Conservation (phyloP, 352 stramenopile genomes). For the Globisporangium echinulatum region DNA sequence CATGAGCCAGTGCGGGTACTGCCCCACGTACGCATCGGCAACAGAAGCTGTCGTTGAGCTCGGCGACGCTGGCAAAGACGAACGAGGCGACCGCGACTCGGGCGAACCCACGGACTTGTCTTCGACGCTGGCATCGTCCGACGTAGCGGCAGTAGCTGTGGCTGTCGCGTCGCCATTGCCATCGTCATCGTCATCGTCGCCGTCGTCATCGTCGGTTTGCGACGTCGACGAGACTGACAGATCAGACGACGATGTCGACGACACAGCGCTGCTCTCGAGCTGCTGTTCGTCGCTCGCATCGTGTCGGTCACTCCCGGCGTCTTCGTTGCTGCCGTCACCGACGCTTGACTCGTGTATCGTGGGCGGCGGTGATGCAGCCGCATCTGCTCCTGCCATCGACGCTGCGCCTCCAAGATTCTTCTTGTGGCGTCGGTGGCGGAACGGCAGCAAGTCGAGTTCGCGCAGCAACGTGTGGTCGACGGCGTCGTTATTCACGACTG, state of each 20-base stretch:
- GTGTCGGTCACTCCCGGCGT: background rate
- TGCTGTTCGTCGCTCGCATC: conserved; percentile 1
- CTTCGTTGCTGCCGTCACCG: conserved; percentile 12
- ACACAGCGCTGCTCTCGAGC: conserved; percentile 12
- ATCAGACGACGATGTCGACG: conserved; percentile 19
- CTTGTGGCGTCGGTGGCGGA: conserved; percentile 28
- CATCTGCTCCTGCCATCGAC: background rate
- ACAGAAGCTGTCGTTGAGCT: background rate
- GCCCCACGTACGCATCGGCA: conserved; percentile 5
- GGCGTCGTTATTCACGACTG: conserved; percentile 55
- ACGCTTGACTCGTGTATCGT: conserved; percentile 12
- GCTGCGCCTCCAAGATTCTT: background rate
- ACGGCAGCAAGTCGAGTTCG: conserved; percentile 54
- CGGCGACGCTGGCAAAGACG: background rate
- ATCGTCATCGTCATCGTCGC: background rate
- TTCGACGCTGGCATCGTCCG: background rate
- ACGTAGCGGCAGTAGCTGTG: background rate
- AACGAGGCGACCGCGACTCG: conserved; percentile 3
- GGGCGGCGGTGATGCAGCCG: background rate
- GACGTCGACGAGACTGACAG: conserved; percentile 15
- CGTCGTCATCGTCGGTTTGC: conserved; percentile 8
- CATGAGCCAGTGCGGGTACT: conserved; percentile 51
- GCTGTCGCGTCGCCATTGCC: background rate
- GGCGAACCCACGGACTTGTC: background rate
- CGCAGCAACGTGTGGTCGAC: conserved; percentile 58